Evolutionary conservation across 2,329 filamentous ascomycete genomes (phyloP), one percentile per base, ranked within the genome.

Genomic region (Venturia nashicola): DNA sequence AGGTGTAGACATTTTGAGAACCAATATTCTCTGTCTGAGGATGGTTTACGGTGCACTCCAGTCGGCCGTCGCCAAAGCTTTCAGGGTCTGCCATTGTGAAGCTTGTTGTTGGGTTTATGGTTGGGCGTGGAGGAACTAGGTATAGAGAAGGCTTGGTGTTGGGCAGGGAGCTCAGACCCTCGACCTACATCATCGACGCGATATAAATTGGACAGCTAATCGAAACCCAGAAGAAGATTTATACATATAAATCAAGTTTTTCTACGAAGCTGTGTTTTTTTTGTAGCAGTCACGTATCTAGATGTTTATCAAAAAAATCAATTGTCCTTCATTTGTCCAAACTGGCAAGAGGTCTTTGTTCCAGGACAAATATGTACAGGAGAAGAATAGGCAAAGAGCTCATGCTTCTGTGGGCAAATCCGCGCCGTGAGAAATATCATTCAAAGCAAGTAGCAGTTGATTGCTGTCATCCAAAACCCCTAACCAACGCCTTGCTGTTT

Each of bases 1-100:
- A 97, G 65, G 97, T 88, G 77, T 96, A 99, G 63, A 91, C 89
- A 76, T 97, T 94, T 76, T 97, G 97, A 65, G 92, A 95, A 59
- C 94, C 93, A 71, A 97, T 91, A 71, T 93, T 94, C 79, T 97
- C 94, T 77, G 97, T 97, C 75, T 93, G 83, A 23, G 94, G 91
- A 65, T 87, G 84, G 63, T 86, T 85, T 20, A 99, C 93, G 20
- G 80, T 85, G 73, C 92, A 97, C 72, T 96, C 89, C 54, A 99
- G 82, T 64, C 84, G 82, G 68, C 95, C 93, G 68, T 86, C 81
- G 67, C 59, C 65, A 62, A 68, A 68, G 57, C 67, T 66, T 44
- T 65, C 43, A 32, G 65, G 51, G 44, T 63, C 61, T 36, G 34
- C 27, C 62, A 64, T 64, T 3, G 20, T 27, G 5, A 36, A n/a